Conservation (phyloP, 352 stramenopile species). For the Phytophthora citricola region DNA sequence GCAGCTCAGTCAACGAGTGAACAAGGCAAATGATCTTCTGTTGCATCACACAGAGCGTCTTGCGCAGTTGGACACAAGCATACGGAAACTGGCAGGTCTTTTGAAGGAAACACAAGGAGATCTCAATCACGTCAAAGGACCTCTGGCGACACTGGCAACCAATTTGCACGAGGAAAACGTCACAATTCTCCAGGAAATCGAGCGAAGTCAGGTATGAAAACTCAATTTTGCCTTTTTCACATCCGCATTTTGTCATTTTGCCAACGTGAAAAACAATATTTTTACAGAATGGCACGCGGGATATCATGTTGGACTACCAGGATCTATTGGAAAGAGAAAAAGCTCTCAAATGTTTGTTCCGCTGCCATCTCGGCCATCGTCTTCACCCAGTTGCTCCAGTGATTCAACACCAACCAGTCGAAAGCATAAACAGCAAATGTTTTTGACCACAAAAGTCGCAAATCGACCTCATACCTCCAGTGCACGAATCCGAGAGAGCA, state of each 20-base stretch:
- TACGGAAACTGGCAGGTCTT: conserved; percentile 37
- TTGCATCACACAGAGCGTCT: conserved; percentile 47
- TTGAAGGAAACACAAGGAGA: conserved; percentile 45
- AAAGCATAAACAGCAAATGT: conserved; percentile 58
- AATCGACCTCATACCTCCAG: conserved; percentile 34
- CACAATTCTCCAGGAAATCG: conserved; percentile 69
- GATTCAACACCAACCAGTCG: conserved; percentile 36
- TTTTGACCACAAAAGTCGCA: conserved; percentile 34
- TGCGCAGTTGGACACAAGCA: conserved; percentile 38
- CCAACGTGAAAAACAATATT: neutral
- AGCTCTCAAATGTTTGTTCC: conserved; percentile 23
- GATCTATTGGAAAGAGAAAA: conserved; percentile 57
- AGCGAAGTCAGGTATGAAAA: conserved; percentile 58
- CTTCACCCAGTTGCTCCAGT: conserved; percentile 28
- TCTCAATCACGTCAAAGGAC: conserved; percentile 56
- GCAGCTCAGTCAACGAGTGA: conserved; percentile 40
- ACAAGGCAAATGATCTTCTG: conserved; percentile 40
- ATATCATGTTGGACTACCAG: conserved; percentile 77
- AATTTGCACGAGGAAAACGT: conserved; percentile 80
- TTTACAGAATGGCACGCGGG: conserved; percentile 58
- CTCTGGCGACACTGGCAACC: conserved; percentile 56
- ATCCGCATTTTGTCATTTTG: neutral
- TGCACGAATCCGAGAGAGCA: conserved; percentile 17
- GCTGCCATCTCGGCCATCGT: conserved; percentile 43
- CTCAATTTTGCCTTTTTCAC: neutral